A percentile compares a stretch with the other conserved stretches of the same genome.
phyloP scores from a whole-genome alignment of 129 eudicot species.

The Saposhnikovia divaricata region DNA sequence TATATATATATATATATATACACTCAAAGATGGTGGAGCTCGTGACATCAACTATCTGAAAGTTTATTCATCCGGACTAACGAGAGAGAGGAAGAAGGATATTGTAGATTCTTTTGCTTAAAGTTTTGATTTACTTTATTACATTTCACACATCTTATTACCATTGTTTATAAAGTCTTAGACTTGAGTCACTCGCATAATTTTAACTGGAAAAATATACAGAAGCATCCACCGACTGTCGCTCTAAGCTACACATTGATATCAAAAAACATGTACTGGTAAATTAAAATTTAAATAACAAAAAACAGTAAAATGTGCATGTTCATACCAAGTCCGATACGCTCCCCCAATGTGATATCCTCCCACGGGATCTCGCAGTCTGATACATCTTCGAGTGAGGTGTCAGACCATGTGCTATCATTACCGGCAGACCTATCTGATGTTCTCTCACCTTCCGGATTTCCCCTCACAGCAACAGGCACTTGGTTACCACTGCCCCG shows the following conservation, averaged over 20 bases:
- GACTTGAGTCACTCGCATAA: background rate
- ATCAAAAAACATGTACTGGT: background rate
- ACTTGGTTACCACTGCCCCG: conserved; percentile 25
- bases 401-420: conserved; percentile 58
- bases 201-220: background rate
- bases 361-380: conserved; percentile 93
- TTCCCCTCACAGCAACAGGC: background rate
- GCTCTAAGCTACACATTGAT: background rate
- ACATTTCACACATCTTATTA: background rate
- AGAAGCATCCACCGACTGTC: background rate
- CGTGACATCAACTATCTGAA: background rate
- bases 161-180: background rate
- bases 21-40: background rate
- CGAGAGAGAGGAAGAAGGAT: background rate
- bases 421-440: conserved; percentile 80
- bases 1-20: background rate
- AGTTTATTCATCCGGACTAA: background rate
- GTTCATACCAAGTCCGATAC: conserved; percentile 81
- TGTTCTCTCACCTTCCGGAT: conserved; percentile 61
- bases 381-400: conserved; percentile 66
- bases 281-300: background rate
- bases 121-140: background rate
- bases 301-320: background rate
- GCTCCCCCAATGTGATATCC: conserved; percentile 91
- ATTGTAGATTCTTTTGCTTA: background rate